phyloP scores from a whole-genome alignment of 2,329 filamentous ascomycete species.

The Diaporthe longicolla region DNA sequence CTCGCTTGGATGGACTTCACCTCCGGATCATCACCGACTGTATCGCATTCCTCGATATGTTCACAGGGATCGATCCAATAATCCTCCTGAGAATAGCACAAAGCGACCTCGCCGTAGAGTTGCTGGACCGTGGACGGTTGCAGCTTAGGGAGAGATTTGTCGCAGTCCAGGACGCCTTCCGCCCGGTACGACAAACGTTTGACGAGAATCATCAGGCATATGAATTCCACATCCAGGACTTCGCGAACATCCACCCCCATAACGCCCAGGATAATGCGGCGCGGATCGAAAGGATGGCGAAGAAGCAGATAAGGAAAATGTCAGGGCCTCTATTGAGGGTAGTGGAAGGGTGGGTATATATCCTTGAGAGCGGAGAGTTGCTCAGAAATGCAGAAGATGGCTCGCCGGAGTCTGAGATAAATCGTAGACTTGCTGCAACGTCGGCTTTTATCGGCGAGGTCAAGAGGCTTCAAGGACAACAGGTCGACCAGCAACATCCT shows the following conservation, averaged over 20 bases:
- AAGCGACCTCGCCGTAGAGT: not conserved
- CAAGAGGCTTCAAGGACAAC: not conserved
- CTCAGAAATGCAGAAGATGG: conserved; percentile 3
- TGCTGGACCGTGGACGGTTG: not conserved
- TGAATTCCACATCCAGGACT: conserved; percentile 4
- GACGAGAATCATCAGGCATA: not conserved
- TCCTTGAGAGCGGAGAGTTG: conserved; percentile 6
- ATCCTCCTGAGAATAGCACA: not conserved
- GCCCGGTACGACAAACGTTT: conserved; percentile 7
- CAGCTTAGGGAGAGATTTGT: conserved; percentile 5
- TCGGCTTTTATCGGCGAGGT: not conserved
- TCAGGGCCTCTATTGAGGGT: not conserved
- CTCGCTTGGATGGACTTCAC: conserved; percentile 6
- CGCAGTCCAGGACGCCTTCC: conserved; percentile 1
- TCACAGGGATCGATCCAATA: not conserved
- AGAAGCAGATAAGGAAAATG: conserved; percentile 7
- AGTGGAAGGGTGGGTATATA: conserved; percentile 29
- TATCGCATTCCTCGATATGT: conserved; percentile 10
- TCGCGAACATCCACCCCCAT: not conserved
- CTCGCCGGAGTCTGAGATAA: not conserved
- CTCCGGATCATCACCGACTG: not conserved
- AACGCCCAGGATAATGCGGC: not conserved
- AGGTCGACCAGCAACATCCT: not conserved
- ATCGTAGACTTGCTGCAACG: not conserved
- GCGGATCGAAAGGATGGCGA: conserved; percentile 23